A percentile compares a stretch with the other conserved stretches of the same genome.
Conservation (phyloP, 2,329 filamentous ascomycete genomes). For the Calonectria pauciramosa region DNA sequence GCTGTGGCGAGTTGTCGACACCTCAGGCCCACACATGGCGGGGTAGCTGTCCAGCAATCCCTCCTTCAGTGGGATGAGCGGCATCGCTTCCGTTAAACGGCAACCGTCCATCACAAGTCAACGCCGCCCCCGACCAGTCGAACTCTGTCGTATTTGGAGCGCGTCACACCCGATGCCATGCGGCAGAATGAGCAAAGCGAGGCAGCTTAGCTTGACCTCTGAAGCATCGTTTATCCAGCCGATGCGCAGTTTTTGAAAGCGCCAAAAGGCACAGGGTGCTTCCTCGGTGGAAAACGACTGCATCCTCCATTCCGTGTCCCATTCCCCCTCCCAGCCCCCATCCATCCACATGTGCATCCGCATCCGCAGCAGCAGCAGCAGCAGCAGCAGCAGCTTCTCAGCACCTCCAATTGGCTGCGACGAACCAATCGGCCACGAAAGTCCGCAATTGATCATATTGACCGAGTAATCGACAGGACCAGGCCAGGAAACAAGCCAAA, state of each 20-base stretch:
- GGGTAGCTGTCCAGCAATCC: not conserved
- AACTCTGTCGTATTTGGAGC: constrained; percentile 13
- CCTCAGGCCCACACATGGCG: not conserved
- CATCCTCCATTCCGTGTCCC: not conserved
- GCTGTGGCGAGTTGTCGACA: not conserved
- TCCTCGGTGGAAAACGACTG: not conserved
- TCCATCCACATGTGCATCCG: not conserved
- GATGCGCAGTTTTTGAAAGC: not conserved
- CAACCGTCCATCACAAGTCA: not conserved
- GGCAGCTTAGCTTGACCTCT: not conserved
- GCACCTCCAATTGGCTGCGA: not conserved
- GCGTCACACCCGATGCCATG: not conserved
- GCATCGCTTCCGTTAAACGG: not conserved
- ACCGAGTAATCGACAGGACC: constrained; percentile 9
- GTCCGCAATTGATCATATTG: constrained; percentile 20
- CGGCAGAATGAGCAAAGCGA: not conserved
- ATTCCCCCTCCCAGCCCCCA: not conserved
- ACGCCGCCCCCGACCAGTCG: not conserved
- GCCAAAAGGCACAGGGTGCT: not conserved
- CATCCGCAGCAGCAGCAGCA: not conserved
- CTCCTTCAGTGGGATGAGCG: not conserved
- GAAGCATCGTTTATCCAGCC: not conserved
- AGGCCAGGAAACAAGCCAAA: not conserved
- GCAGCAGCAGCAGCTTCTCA: not conserved
- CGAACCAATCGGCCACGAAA: constrained; percentile 16